A percentile compares a stretch with the other conserved stretches of the same genome.
Evolutionary conservation across 2,329 filamentous ascomycete species (phyloP).

Genomic region (Lasiodiplodia citricola): DNA sequence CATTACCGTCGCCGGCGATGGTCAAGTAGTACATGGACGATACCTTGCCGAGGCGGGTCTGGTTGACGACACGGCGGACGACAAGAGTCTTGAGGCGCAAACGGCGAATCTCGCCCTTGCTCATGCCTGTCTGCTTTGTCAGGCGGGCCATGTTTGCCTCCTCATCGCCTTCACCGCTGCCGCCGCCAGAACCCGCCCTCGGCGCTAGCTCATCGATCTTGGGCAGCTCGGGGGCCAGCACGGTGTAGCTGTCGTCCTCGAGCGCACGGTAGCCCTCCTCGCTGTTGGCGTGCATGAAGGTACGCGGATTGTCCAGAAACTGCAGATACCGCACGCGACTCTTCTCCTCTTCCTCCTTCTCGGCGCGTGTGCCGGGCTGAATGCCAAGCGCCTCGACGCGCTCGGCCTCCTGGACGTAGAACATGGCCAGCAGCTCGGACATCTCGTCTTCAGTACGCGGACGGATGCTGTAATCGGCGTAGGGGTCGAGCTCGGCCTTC

Average conservation of each 20-base stretch:
- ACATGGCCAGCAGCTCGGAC: slow-evolving; percentile 6
- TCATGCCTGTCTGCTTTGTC: slow-evolving; percentile 63
- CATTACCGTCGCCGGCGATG: slow-evolving; percentile 85
- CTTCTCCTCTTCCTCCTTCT: slow-evolving; percentile 52
- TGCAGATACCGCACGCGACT: slow-evolving; percentile 47
- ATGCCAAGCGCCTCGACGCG: slow-evolving; percentile 16
- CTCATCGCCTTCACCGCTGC: slow-evolving; percentile 39
- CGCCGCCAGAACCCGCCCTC: slow-evolving; percentile 39
- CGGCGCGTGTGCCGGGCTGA: slow-evolving; percentile 7
- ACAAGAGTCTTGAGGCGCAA: slow-evolving; percentile 77
- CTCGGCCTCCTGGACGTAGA: slow-evolving; percentile 20
- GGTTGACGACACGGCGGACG: slow-evolving; percentile 77
- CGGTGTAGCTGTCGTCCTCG: slow-evolving; percentile 51
- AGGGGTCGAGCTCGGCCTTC: slow-evolving; percentile 20
- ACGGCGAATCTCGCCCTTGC: slow-evolving; percentile 50
- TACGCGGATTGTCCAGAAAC: slow-evolving; percentile 51
- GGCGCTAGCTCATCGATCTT: slow-evolving; percentile 46
- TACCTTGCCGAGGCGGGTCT: slow-evolving; percentile 96
- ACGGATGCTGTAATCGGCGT: slow-evolving; percentile 21
- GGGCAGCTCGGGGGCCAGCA: slow-evolving; percentile 59
- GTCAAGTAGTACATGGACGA: slow-evolving; percentile 74
- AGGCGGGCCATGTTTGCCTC: slow-evolving; percentile 56
- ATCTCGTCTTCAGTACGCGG: slow-evolving; percentile 35
- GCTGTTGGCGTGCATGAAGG: slow-evolving; percentile 55
- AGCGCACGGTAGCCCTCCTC: slow-evolving; percentile 55